Conservation (phyloP, 805 yeast species). For the Henningerozyma blattae region DNA sequence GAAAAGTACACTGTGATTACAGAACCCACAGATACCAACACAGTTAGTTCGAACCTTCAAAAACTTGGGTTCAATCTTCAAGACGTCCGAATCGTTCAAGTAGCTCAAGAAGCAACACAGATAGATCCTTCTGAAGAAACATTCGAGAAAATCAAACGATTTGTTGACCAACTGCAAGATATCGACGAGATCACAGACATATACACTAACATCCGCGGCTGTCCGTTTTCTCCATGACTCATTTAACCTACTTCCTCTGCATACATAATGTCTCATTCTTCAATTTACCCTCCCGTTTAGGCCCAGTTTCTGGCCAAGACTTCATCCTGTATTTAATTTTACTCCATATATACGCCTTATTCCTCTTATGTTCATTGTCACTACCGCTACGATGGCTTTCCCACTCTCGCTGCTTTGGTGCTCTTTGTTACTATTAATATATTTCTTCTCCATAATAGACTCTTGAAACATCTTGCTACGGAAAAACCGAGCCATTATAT, state of each 20-base stretch:
- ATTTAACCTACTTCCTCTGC: background rate
- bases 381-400: no score
- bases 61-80: constrained; percentile 39
- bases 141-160: constrained; percentile 46
- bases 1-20: constrained; percentile 41
- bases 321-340: no score
- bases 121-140: constrained; percentile 36
- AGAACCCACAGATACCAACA: constrained; percentile 50
- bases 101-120: constrained; percentile 45
- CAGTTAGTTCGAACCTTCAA: constrained; percentile 47
- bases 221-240: background rate
- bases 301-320: no score
- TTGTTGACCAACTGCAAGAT: constrained; percentile 52
- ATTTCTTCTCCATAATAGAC: no score
- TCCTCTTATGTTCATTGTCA: no score
- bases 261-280: no score
- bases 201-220: constrained; percentile 44
- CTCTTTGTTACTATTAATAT: no score
- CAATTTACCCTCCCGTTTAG: no score
- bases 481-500: no score
- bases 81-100: constrained; percentile 60
- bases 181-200: constrained; percentile 77
- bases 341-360: no score
- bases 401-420: no score
- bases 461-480: no score